A percentile compares a stretch with the other conserved stretches of the same genome.
These are phyloP conservation scores for Lenwebbia sp. DNA, from an alignment of 345 rosid genomes.

Conservation along the genomic window DNA sequence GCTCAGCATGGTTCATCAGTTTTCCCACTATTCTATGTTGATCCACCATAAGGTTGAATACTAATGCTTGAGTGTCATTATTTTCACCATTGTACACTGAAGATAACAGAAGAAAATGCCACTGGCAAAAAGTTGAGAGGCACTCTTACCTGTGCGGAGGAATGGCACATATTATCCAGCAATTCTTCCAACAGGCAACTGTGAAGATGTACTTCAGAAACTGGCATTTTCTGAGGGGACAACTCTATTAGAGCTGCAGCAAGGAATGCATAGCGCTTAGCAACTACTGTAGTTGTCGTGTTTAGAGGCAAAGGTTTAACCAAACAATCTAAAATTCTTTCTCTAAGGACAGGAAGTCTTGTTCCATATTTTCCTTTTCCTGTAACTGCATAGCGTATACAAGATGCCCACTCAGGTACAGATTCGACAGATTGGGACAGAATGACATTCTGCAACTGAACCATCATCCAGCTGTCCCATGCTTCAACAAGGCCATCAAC, in stretches of 20 bases:
- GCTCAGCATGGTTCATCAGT: neutral
- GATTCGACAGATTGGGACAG: constrained; percentile 90
- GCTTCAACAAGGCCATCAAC: constrained; percentile 64
- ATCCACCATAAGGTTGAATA: neutral
- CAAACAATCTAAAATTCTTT: constrained; percentile 72
- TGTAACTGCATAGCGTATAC: constrained; percentile 96
- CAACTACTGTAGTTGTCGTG: constrained; percentile 76
- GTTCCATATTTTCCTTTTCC: constrained; percentile 96
- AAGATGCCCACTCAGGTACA: constrained; percentile 94
- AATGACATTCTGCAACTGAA: constrained; percentile 68
- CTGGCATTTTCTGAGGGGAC: constrained; percentile 81
- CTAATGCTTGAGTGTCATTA: neutral
- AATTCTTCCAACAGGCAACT: constrained; percentile 61
- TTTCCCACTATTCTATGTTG: neutral
- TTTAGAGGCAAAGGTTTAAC: constrained; percentile 68
- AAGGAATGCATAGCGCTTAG: constrained; percentile 93
- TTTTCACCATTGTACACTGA: neutral
- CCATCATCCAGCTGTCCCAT: constrained; percentile 93
- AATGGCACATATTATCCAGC: constrained; percentile 81
- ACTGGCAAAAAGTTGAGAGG: neutral
- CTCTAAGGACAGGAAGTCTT: constrained; percentile 67
- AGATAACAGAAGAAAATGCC: neutral
- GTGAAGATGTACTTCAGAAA: constrained; percentile 65
- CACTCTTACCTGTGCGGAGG: constrained; percentile 86
- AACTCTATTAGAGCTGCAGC: constrained; percentile 84